phyloP scores from a whole-genome alignment of 1,284 basidiomycete species.

The Austropuccinia psidii region DNA sequence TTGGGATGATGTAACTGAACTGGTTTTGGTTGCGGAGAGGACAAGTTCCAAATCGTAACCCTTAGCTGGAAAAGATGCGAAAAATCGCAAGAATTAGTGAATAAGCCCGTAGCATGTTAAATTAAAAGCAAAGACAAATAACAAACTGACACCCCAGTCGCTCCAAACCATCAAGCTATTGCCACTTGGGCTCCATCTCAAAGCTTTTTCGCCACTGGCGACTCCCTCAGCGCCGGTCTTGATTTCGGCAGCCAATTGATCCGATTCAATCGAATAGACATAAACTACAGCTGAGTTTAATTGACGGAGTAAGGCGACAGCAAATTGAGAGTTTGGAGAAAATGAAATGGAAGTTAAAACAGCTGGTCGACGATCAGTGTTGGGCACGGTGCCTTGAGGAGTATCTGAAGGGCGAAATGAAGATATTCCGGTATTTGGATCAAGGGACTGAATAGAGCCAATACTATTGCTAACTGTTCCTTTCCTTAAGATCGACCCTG shows the following conservation, averaged over 20 bases:
- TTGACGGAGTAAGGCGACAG: slow-evolving; percentile 2
- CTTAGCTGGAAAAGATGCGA: neutral
- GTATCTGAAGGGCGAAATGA: neutral
- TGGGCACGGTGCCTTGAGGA: neutral
- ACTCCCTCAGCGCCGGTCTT: slow-evolving; percentile 28
- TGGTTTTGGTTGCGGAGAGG: slow-evolving; percentile 10
- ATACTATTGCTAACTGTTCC: neutral
- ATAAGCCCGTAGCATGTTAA: neutral
- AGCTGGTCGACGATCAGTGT: slow-evolving; percentile 3
- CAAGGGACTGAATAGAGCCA: neutral
- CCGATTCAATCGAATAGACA: slow-evolving; percentile 19
- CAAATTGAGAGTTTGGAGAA: slow-evolving; percentile 18
- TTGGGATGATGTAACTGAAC: slow-evolving; percentile 32
- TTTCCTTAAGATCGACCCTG: neutral
- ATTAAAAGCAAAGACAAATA: too few relatives aligned
- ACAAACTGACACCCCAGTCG: slow-evolving; percentile 26
- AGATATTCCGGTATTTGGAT: neutral
- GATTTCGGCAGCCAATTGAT: slow-evolving; percentile 14
- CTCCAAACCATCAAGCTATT: slow-evolving; percentile 27
- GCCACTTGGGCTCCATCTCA: slow-evolving; percentile 18
- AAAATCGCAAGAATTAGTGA: neutral
- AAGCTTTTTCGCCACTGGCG: slow-evolving; percentile 16
- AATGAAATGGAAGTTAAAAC: slow-evolving; percentile 23
- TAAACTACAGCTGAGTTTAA: neutral
- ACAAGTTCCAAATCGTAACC: slow-evolving; percentile 27